Conservation (phyloP, 768 basidiomycete species). For the Pleurotus djamor region DNA sequence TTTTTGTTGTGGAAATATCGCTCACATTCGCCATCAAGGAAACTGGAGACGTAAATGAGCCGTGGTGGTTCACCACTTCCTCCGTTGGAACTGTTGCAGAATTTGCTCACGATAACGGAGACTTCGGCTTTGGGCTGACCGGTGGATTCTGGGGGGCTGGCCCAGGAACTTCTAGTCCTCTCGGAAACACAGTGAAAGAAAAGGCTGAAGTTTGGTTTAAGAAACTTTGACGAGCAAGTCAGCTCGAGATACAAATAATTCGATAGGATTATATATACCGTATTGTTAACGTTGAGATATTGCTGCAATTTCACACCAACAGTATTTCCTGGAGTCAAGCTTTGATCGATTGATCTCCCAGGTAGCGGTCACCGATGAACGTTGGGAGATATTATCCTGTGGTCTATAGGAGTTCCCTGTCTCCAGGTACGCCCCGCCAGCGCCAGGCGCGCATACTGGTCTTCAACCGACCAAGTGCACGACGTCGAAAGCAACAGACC, state of each 20-base stretch:
- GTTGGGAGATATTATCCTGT: too few relatives aligned
- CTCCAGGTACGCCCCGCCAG: too few relatives aligned
- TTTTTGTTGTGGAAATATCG: background rate
- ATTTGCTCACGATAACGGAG: background rate
- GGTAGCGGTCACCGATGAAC: too few relatives aligned
- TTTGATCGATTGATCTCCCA: too few relatives aligned
- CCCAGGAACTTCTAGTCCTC: constrained; percentile 7
- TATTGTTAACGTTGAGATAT: too few relatives aligned
- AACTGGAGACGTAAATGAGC: constrained; percentile 12
- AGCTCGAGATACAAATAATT: background rate
- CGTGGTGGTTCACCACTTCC: constrained; percentile 12
- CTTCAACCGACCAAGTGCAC: background rate
- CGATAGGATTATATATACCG: background rate
- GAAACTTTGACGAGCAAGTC: background rate
- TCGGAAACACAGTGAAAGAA: constrained; percentile 7
- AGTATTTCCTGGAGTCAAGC: too few relatives aligned
- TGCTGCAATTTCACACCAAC: too few relatives aligned
- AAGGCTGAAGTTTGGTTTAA: constrained; percentile 14
- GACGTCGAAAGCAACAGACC: background rate
- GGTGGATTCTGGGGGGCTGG: constrained; percentile 11
- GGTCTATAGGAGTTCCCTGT: too few relatives aligned
- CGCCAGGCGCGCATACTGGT: background rate
- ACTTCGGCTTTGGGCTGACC: background rate
- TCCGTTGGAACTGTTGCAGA: background rate
- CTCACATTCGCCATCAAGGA: constrained; percentile 1